Percentiles rank a stretch among this genome's conserved stretches.
Evolutionary conservation across 176 grass and related monocot genomes (phyloP).

Genomic region (Phyllostachys edulis): DNA sequence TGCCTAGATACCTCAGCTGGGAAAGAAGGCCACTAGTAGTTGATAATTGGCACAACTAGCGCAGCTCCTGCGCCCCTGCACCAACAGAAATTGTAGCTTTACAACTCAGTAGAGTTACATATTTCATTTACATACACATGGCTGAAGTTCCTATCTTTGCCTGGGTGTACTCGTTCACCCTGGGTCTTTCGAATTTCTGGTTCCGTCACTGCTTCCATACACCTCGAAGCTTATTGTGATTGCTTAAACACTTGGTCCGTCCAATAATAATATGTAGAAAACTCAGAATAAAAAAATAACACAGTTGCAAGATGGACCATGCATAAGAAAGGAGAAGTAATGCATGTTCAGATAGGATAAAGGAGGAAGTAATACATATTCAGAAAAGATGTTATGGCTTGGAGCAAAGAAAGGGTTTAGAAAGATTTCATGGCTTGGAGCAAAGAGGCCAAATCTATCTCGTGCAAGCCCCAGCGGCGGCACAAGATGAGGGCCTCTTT

Average conservation of each 20-base stretch:
- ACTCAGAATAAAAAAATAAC: too few relatives aligned
- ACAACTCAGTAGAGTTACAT: slow-evolving; percentile 1
- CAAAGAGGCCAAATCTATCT: neutral
- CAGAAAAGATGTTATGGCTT: too few relatives aligned
- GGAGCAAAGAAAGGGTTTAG: neutral
- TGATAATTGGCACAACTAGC: slow-evolving; percentile 63
- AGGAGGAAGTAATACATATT: too few relatives aligned
- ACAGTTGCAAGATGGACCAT: too few relatives aligned
- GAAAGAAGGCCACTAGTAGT: slow-evolving; percentile 88
- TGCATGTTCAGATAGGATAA: too few relatives aligned
- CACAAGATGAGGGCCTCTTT: neutral
- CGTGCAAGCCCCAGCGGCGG: neutral
- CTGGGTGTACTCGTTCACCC: neutral
- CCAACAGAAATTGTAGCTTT: neutral
- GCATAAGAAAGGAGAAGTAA: too few relatives aligned
- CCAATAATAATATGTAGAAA: too few relatives aligned
- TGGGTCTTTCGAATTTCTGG: too few relatives aligned
- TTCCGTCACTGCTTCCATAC: too few relatives aligned
- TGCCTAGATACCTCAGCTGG: slow-evolving; percentile 49
- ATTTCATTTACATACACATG: neutral
- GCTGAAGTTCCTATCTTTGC: slow-evolving; percentile 22
- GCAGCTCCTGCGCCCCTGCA: slow-evolving; percentile 65
- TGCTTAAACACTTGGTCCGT: too few relatives aligned
- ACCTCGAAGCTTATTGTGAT: too few relatives aligned
- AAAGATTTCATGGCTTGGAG: neutral